Evolutionary conservation across 2,329 filamentous ascomycete species (phyloP).

Genomic region (Ophiostoma fasciatum): DNA sequence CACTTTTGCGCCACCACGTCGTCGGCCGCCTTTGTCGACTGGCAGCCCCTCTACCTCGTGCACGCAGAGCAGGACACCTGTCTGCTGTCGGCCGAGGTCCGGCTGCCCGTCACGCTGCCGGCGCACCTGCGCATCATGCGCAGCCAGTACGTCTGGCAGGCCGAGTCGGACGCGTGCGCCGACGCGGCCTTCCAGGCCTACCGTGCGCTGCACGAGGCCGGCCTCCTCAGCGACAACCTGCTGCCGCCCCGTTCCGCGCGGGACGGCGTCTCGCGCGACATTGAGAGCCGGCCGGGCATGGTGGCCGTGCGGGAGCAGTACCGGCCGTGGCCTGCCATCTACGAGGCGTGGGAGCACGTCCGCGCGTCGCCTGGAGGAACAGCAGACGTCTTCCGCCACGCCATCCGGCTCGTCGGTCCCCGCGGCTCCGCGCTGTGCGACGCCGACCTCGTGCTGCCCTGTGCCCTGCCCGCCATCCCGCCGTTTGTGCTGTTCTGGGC

Average conservation of each 20-base stretch:
- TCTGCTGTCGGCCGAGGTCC: conserved; percentile 42
- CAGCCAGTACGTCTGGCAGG: conserved; percentile 46
- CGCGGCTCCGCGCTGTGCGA: conserved; percentile 18
- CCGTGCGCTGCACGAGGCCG: conserved; percentile 48
- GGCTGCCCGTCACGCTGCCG: conserved; percentile 58
- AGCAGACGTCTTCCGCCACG: conserved; percentile 16
- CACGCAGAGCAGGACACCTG: conserved; percentile 19
- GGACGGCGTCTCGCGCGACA: conserved; percentile 14
- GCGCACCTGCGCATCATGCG: conserved; percentile 37
- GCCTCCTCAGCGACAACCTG: conserved; percentile 63
- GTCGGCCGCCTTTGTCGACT: conserved; percentile 43
- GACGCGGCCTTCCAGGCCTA: conserved; percentile 80
- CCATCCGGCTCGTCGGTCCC: conserved; percentile 21
- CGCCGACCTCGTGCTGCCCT: conserved; percentile 30
- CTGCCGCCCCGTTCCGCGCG: conserved; percentile 38
- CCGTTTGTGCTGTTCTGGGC: conserved; percentile 27
- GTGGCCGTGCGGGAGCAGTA: conserved; percentile 23
- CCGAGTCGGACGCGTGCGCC: conserved; percentile 57
- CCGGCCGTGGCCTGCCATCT: conserved; percentile 32
- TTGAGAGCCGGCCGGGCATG: conserved; percentile 23
- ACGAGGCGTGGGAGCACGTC: conserved; percentile 24
- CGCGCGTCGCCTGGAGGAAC: neutral
- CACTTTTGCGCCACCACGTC: conserved; percentile 63
- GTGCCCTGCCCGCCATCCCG: conserved; percentile 22
- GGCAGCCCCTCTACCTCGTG: conserved; percentile 52